Evolutionary conservation across 2,329 filamentous ascomycete species (phyloP).

Genomic region (Penicillium aurantiogriseum): DNA sequence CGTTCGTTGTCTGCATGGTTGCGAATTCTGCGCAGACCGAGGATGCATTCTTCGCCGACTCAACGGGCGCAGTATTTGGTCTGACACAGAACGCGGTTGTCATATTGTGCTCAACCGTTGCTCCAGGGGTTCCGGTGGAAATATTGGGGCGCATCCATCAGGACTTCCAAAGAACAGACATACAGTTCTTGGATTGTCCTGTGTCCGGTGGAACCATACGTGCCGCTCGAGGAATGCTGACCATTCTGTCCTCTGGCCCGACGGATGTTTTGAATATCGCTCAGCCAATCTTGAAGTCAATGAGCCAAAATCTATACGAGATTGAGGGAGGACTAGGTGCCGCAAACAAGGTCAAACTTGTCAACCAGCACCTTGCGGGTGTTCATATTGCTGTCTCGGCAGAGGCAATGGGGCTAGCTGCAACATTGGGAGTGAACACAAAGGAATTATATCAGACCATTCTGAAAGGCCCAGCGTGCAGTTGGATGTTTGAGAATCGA

Average conservation of each 20-base stretch:
- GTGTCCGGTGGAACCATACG: slow-evolving; percentile 42
- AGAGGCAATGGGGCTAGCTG: slow-evolving; percentile 58
- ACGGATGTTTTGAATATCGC: slow-evolving; percentile 22
- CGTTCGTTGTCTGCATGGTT: slow-evolving; percentile 40
- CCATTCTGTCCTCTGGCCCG: slow-evolving; percentile 38
- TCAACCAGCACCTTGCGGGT: slow-evolving; percentile 59
- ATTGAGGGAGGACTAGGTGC: slow-evolving; percentile 53
- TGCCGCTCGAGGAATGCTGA: slow-evolving; percentile 39
- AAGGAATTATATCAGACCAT: slow-evolving; percentile 13
- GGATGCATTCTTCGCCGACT: background rate
- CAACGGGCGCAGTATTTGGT: slow-evolving; percentile 27
- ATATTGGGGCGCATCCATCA: slow-evolving; percentile 21
- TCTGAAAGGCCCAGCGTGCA: slow-evolving; percentile 35
- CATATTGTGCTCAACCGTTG: slow-evolving; percentile 40
- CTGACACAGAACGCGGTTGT: slow-evolving; percentile 32
- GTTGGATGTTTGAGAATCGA: slow-evolving; percentile 60
- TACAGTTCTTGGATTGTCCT: slow-evolving; percentile 38
- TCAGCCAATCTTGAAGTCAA: slow-evolving; percentile 30
- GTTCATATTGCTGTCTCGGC: slow-evolving; percentile 54
- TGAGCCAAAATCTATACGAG: slow-evolving; percentile 46
- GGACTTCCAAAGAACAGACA: slow-evolving; percentile 22
- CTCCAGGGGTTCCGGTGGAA: slow-evolving; percentile 30
- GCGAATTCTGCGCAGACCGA: no score
- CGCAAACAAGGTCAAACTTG: slow-evolving; percentile 58
- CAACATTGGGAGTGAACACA: slow-evolving; percentile 54